Conservation (phyloP, 2,329 filamentous ascomycete genomes). For the Phialophora verrucosa region DNA sequence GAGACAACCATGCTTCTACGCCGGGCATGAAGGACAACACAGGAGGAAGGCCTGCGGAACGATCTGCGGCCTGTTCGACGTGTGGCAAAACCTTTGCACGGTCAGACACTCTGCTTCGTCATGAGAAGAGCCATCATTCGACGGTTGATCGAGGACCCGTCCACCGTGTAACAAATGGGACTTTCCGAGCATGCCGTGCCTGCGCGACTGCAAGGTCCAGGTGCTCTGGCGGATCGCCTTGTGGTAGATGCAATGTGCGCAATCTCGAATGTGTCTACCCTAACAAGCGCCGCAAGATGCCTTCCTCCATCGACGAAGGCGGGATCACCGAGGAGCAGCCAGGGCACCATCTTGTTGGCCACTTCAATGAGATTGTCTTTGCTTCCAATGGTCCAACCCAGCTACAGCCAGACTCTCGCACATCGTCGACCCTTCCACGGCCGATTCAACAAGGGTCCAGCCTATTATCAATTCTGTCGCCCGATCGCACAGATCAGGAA, state of each 20-base stretch:
- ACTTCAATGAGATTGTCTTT: slow-evolving; percentile 32
- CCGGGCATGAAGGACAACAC: slow-evolving; percentile 21
- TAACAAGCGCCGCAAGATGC: slow-evolving; percentile 46
- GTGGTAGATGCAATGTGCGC: slow-evolving; percentile 46
- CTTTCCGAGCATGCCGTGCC: slow-evolving; percentile 49
- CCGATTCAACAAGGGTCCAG: background rate
- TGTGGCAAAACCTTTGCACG: slow-evolving; percentile 36
- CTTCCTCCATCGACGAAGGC: slow-evolving; percentile 35
- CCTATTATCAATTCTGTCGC: background rate
- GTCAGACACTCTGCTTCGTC: slow-evolving; percentile 49
- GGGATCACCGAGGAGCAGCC: slow-evolving; percentile 48
- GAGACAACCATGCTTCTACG: background rate
- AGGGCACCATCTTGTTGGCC: slow-evolving; percentile 23
- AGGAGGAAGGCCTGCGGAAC: slow-evolving; percentile 19
- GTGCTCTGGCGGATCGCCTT: slow-evolving; percentile 38
- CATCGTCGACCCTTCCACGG: background rate
- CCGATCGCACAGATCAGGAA: background rate
- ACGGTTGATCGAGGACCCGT: slow-evolving; percentile 41
- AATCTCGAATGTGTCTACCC: slow-evolving; percentile 49
- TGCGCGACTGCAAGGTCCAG: slow-evolving; percentile 49
- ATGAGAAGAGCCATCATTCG: slow-evolving; percentile 50
- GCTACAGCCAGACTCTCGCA: background rate
- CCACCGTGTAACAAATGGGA: slow-evolving; percentile 51
- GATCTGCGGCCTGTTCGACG: slow-evolving; percentile 29
- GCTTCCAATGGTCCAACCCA: slow-evolving; percentile 4